These are phyloP conservation scores for Colletotrichum costaricense DNA, from an alignment of 2,329 filamentous ascomycete species.

Conservation along the genomic window DNA sequence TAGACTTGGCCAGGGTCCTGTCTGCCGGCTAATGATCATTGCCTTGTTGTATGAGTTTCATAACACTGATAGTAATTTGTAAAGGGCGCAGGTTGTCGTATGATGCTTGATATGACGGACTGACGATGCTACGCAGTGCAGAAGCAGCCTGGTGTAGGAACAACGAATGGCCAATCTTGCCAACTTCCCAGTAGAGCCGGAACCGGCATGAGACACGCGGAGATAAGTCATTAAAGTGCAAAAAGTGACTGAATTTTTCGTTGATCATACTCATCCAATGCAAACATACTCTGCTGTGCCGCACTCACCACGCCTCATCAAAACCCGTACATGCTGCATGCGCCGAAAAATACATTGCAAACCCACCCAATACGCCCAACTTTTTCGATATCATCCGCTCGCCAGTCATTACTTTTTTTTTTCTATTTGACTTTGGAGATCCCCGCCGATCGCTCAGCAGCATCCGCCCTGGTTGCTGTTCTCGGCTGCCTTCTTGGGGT, in stretches of 20 bases:
- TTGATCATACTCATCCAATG: conserved; percentile 7
- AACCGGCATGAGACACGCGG: background rate
- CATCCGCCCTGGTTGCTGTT: conserved; percentile 30
- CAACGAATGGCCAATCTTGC: background rate
- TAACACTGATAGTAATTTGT: background rate
- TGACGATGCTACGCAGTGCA: background rate
- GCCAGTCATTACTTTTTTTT: background rate
- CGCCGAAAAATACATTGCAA: conserved; percentile 22
- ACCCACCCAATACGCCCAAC: conserved; percentile 23
- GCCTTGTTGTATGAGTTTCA: conserved; percentile 4
- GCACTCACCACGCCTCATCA: background rate
- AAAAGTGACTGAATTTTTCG: conserved; percentile 8
- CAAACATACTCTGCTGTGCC: background rate
- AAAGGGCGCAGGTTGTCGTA: conserved; percentile 4
- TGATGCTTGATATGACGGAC: background rate
- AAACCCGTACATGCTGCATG: conserved; percentile 21
- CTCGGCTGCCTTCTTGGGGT: conserved; percentile 31
- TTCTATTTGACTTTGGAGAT: background rate
- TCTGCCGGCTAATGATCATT: conserved; percentile 10
- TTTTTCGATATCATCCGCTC: conserved; percentile 17
- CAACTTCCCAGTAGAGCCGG: background rate
- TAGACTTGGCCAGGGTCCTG: background rate
- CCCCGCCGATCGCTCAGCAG: conserved; percentile 11
- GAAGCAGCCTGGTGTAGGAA: background rate
- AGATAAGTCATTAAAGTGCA: background rate